Evolutionary conservation across 2,329 filamentous ascomycete genomes (phyloP).

Genomic region (Trichophyton simii): DNA sequence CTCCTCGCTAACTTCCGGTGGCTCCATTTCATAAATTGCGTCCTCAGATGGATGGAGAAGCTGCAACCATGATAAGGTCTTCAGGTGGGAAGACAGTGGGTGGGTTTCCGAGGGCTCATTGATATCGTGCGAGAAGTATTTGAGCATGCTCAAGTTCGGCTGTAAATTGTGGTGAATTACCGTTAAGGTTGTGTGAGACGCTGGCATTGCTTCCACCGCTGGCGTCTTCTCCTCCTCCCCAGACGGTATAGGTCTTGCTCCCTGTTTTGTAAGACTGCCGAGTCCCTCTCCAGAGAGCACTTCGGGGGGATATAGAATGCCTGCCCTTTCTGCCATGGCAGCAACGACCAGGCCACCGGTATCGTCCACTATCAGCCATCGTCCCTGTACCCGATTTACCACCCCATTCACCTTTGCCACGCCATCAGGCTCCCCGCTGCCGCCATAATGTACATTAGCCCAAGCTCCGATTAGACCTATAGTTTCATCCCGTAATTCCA

Average conservation of each 20-base stretch:
- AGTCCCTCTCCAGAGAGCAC: conserved; percentile 7
- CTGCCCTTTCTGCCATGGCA: conserved; percentile 79
- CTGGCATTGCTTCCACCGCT: conserved; percentile 27
- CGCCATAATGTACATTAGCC: conserved; percentile 75
- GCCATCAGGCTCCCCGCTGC: conserved; percentile 18
- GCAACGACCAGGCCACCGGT: conserved; percentile 72
- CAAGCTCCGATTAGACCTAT: conserved; percentile 73
- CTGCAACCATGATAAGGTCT: conserved; percentile 83
- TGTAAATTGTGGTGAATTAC: conserved; percentile 71
- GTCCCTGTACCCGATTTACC: conserved; percentile 34
- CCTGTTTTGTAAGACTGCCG: conserved; percentile 5
- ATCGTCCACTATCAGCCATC: conserved; percentile 79
- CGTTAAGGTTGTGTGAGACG: conserved; percentile 53
- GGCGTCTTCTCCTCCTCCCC: conserved; percentile 15
- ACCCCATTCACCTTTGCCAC: neutral
- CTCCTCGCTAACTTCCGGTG: conserved; percentile 46
- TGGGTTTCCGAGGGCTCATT: conserved; percentile 53
- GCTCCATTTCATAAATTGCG: conserved; percentile 54
- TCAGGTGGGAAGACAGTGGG: conserved; percentile 68
- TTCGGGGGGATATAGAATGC: conserved; percentile 50
- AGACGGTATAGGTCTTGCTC: neutral
- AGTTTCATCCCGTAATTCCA: conserved; percentile 78
- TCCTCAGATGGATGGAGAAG: conserved; percentile 67
- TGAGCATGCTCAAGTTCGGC: conserved; percentile 74
- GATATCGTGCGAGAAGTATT: conserved; percentile 77